Evolutionary conservation across 2,329 filamentous ascomycete species (phyloP), one percentile per base, ranked within the genome.

Genomic region (Helminthosporium solani): DNA sequence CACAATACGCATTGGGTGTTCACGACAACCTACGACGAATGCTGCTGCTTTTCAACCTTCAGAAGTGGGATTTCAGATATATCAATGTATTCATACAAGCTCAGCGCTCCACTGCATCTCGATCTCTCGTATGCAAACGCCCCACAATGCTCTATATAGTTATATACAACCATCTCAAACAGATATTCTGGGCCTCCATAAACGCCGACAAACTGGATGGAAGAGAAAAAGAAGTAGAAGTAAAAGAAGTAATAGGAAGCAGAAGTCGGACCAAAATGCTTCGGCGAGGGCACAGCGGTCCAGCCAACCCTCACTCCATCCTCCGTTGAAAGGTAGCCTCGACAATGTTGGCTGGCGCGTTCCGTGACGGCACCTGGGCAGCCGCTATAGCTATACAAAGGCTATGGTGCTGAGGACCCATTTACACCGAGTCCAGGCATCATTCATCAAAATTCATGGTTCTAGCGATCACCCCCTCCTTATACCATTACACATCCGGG

Each of bases 91-190:
- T 56, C 33, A 40, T 57, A 57, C 54, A 57, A 46, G 44, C 46
- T 37, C 37, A 30, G 40, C 47, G 42, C 30, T 25, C 21, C 11
- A 4, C 35, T 25, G 14, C 42, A 25, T 44, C 44, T 47, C 27
- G 16, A 31, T n/a, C 7, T 44, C 31, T 44, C 53, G 48, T 52
- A 53, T 36, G 36, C 47, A 56, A 56, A 66, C 57, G 63, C 60
- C 57, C 40, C 54, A 41, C 44, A 37, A 68, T 67, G 63, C 64
- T 60, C 28, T 33, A 50, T 58, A 63, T 63, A 63, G 50, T 31
- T 66, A 61, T 66, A 61, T 68, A 63, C 57, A 64, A 48, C 27
- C 50, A 46, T 43, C 49, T 30, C 44, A 40, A 42, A 44, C 42
- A 40, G 25, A 50, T 40, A 50, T 44, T 30, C n/a, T 35, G 42